phyloP scores from a whole-genome alignment of 345 rosid species.

The Atalantia buxifolia region DNA sequence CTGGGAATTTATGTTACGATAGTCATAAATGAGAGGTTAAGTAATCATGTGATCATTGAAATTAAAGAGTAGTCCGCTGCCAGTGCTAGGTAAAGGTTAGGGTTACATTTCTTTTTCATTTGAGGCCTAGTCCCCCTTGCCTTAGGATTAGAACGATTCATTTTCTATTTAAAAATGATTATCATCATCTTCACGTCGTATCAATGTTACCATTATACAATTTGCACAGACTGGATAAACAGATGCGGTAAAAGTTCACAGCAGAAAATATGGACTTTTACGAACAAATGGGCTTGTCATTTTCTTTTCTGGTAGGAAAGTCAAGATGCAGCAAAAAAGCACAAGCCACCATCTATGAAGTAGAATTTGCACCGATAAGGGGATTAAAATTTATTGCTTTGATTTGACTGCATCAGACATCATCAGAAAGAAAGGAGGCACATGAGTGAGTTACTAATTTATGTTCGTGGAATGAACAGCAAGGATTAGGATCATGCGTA shows the following conservation, averaged over 20 bases:
- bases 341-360: constrained; percentile 16
- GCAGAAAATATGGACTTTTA: not conserved
- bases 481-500: not conserved
- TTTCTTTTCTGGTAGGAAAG: constrained; percentile 29
- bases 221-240: not conserved
- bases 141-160: too few species aligned
- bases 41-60: constrained; percentile 1
- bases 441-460: too few species aligned
- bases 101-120: not conserved
- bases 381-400: not conserved
- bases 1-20: not conserved
- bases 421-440: not conserved
- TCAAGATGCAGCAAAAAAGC: constrained; percentile 28
- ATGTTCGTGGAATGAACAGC: too few species aligned
- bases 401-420: constrained; percentile 2
- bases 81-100: not conserved
- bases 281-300: constrained; percentile 9
- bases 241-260: not conserved
- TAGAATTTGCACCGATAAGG: not conserved
- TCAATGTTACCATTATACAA: not conserved
- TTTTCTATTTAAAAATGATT: not conserved
- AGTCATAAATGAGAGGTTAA: not conserved
- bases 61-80: not conserved
- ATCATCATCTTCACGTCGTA: too few species aligned
- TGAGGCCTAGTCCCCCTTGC: too few species aligned